Conservation (phyloP, 2,329 filamentous ascomycete species). For the Phoma herbarum region DNA sequence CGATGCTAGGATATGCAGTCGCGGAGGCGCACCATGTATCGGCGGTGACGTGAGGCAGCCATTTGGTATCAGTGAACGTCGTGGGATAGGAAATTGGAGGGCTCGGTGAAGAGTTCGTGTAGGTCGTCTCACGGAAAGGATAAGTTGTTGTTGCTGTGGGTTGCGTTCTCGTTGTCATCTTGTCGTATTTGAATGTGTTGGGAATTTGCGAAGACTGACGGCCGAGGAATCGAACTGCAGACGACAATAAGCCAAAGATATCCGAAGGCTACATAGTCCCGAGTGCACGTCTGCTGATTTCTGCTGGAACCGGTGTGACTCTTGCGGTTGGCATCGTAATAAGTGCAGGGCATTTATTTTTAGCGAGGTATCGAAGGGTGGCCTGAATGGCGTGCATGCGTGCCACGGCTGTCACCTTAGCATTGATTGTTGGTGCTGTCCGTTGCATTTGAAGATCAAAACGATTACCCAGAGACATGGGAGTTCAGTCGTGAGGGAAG, state of each 20-base stretch:
- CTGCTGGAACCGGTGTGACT: neutral
- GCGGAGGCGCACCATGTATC: conserved; percentile 1
- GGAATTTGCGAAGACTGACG: neutral
- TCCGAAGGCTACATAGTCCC: too few species aligned
- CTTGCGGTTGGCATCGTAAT: neutral
- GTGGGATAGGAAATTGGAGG: neutral
- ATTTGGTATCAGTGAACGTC: conserved; percentile 1
- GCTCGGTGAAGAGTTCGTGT: neutral
- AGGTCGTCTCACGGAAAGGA: neutral
- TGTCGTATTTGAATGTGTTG: neutral
- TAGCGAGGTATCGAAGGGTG: neutral
- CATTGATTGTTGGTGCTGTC: neutral
- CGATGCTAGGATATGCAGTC: conserved; percentile 1
- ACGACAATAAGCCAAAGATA: too few species aligned
- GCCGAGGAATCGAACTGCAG: neutral
- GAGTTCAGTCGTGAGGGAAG: too few species aligned
- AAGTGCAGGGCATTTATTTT: neutral
- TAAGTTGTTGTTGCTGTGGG: conserved; percentile 7
- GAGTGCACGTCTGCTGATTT: too few species aligned
- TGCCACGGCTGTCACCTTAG: neutral
- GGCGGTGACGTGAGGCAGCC: conserved; percentile 1
- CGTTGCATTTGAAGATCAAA: neutral
- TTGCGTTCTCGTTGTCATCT: neutral
- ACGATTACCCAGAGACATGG: neutral
- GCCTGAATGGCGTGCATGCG: neutral